Conservation (phyloP, 1,284 basidiomycete species). For the Neonothopanus nambi region DNA sequence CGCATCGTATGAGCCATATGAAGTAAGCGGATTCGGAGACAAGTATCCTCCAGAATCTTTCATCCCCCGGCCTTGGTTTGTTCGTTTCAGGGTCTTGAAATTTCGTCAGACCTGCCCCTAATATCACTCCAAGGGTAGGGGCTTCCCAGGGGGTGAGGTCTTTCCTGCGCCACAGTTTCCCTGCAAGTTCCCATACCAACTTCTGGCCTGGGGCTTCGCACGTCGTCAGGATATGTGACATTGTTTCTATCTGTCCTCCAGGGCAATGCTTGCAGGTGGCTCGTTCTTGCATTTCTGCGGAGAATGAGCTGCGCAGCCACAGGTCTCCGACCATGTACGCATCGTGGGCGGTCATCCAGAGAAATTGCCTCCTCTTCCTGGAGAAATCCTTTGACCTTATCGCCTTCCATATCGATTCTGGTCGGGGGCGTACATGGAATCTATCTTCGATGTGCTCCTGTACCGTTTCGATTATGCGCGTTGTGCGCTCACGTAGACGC, state of each 20-base stretch:
- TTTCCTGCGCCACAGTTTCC: slow-evolving; percentile 8
- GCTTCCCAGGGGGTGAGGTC: slow-evolving; percentile 12
- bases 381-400: slow-evolving; percentile 17
- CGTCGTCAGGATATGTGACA: neutral
- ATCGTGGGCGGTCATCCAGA: slow-evolving; percentile 31
- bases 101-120: slow-evolving; percentile 10
- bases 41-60: slow-evolving; percentile 28
- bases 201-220: slow-evolving; percentile 1
- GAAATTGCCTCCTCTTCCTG: slow-evolving; percentile 22
- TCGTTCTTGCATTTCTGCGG: neutral
- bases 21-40: slow-evolving; percentile 29
- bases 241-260: neutral
- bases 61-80: neutral
- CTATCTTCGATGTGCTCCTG: neutral
- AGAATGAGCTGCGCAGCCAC: slow-evolving; percentile 19
- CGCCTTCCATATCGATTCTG: slow-evolving; percentile 13
- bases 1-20: slow-evolving; percentile 22
- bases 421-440: neutral
- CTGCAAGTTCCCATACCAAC: neutral
- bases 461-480: neutral
- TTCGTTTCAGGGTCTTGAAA: slow-evolving; percentile 9
- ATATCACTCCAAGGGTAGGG: slow-evolving; percentile 16
- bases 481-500: neutral
- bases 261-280: neutral
- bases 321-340: slow-evolving; percentile 27